Percentiles rank a stretch among this genome's conserved stretches.
phyloP scores from a whole-genome alignment of 1,139 yeast species.

The Geotrichum phurueaensis region DNA sequence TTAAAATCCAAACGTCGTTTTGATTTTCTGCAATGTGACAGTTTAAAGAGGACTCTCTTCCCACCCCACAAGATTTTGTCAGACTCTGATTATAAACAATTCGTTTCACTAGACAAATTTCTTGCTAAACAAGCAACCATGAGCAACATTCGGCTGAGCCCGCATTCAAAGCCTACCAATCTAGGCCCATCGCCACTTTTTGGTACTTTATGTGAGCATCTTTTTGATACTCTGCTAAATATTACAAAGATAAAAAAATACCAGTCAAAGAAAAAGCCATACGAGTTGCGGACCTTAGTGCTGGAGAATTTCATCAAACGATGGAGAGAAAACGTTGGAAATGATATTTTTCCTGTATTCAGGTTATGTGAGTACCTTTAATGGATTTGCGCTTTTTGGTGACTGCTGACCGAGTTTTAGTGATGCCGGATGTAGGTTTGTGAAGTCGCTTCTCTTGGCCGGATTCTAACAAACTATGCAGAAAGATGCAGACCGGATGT shows the following conservation, averaged over 20 bases:
- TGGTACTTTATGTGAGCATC: conserved; percentile 35
- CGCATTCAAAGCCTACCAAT: conserved; percentile 31
- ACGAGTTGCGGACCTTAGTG: conserved; percentile 32
- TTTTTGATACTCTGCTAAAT: conserved; percentile 27
- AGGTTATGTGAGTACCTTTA: conserved; percentile 38
- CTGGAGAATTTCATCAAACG: conserved; percentile 46
- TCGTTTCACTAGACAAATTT: too few species aligned
- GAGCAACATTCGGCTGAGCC: neutral
- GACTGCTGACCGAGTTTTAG: conserved; percentile 22
- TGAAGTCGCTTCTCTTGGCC: conserved; percentile 35
- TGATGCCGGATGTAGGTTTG: conserved; percentile 55
- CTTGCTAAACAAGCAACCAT: neutral
- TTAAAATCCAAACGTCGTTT: neutral
- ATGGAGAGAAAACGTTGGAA: conserved; percentile 64
- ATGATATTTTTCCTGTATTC: conserved; percentile 63
- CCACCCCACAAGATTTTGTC: neutral
- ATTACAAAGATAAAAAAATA: conserved; percentile 21
- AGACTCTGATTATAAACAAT: neutral
- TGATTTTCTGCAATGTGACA: neutral
- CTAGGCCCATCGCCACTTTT: conserved; percentile 38
- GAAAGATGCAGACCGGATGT: conserved; percentile 38
- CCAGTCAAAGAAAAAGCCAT: conserved; percentile 24
- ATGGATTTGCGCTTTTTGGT: neutral
- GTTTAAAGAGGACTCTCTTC: neutral
- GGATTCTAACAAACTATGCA: conserved; percentile 39